Base-by-base conservation (phyloP, 371 early-diverging fungal species). In the Mucor racemosus region DNA sequence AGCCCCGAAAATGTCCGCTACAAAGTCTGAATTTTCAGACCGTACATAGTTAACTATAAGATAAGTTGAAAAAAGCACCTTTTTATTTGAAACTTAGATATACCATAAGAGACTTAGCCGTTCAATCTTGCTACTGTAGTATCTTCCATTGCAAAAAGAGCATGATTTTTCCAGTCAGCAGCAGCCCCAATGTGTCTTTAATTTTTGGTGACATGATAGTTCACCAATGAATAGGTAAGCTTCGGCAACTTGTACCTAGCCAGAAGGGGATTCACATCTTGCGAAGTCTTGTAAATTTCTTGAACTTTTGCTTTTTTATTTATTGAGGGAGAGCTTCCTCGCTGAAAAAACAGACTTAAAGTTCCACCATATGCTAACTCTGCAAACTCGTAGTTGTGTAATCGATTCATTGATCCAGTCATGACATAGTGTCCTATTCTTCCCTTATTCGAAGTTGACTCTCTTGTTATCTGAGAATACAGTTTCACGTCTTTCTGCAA, bases 351-450 rank as follows among this genome's bases (percentile, higher is more conserved):
- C 10, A 65, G 33, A 19, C 60, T 38, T 1, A 58, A 34, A 1
- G 59, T 48, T 7, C 66, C 66, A 34, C 53, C 50, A 34, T 65
- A 65, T 9, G 60, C 34, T 54, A 65, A 39, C 8, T 59, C 60
- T 9, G 66, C 54, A n/a, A 60, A 54, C n/a, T 65, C 66, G 26
- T 60, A 65, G 13, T 65, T 65, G 15, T 53, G 60, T 4, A 10
- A 31, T 1, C 10, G 11, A 40, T 15, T n/a, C 5, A 65, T 26
- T n/a, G 40, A 9, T 0, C 60, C 60, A 2, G 39, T 39, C 0
- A 65, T 8, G 6, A 50, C 41, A 41, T 39, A 65, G 38, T 65
- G 66, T 0, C 55, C 60, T 0, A 59, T 59, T 17, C 50, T 15
- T 15, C 66, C 60, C 15, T 21, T 40, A 0, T n/a, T 8, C 6